phyloP scores from a whole-genome alignment of 495 filamentous ascomycete species.

The Penicillium diatomitis region DNA sequence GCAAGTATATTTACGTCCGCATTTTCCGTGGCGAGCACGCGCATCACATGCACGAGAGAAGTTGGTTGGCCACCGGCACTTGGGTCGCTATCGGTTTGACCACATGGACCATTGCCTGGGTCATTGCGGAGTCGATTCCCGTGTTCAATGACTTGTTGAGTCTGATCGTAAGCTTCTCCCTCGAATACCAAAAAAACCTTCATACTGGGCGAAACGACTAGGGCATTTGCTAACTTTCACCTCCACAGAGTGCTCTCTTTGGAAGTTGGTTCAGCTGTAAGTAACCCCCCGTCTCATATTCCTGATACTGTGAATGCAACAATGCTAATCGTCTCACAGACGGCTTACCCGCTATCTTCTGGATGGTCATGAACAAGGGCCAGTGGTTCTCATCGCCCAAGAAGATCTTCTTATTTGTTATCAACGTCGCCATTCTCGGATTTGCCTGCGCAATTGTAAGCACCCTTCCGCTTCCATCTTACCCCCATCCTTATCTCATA shows the following conservation, averaged over 20 bases:
- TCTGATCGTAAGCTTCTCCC: constrained; percentile 14
- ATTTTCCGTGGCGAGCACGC: constrained; percentile 41
- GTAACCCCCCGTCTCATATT: not conserved
- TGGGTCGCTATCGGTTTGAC: constrained; percentile 51
- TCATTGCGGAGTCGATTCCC: constrained; percentile 62
- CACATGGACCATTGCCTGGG: constrained; percentile 54
- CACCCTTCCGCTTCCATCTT: not conserved
- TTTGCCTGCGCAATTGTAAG: constrained; percentile 36
- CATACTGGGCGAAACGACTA: too few species aligned
- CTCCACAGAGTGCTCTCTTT: constrained; percentile 20
- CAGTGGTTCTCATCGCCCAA: constrained; percentile 28
- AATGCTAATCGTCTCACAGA: constrained; percentile 10
- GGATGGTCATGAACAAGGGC: constrained; percentile 44
- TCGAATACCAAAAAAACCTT: too few species aligned
- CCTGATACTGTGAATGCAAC: not conserved
- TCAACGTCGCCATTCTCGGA: constrained; percentile 43
- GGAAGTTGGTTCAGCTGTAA: constrained; percentile 34
- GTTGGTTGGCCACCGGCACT: constrained; percentile 31
- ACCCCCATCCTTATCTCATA: too few species aligned
- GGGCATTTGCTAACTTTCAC: constrained; percentile 2
- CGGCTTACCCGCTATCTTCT: constrained; percentile 29
- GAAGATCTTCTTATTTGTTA: constrained; percentile 36
- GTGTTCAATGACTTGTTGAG: constrained; percentile 56
- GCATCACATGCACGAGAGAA: constrained; percentile 47
- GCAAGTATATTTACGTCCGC: constrained; percentile 56